Evolutionary conservation across 2,329 filamentous ascomycete species (phyloP).

Genomic region (Endocalyx cinctus): DNA sequence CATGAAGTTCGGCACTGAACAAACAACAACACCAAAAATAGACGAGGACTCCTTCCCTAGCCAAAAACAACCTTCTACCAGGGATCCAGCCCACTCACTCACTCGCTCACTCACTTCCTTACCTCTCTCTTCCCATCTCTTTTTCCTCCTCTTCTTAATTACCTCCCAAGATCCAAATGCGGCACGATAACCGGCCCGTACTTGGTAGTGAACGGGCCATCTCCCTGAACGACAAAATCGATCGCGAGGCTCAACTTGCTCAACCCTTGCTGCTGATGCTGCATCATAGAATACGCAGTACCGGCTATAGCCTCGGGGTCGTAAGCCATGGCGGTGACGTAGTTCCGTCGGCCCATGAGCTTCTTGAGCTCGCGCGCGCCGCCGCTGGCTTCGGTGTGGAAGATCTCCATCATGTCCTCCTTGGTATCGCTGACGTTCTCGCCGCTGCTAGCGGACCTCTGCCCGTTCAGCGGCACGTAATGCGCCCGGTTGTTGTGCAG

Average conservation of each 20-base stretch:
- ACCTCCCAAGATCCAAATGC: constrained; percentile 71
- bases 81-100: too few relatives aligned
- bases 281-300: constrained; percentile 24
- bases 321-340: constrained; percentile 88
- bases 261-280: constrained; percentile 40
- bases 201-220: constrained; percentile 81
- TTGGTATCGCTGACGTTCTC: constrained; percentile 83
- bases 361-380: constrained; percentile 77
- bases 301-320: constrained; percentile 70
- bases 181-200: constrained; percentile 96
- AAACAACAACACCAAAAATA: too few relatives aligned
- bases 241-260: constrained; percentile 80
- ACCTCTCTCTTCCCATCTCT: constrained; percentile 2
- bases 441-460: constrained; percentile 50
- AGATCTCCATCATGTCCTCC: constrained; percentile 99
- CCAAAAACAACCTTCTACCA: too few relatives aligned
- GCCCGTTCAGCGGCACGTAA: constrained; percentile 85
- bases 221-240: constrained; percentile 95
- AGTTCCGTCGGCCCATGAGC: constrained; percentile 90
- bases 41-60: too few relatives aligned
- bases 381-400: constrained; percentile 90
- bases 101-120: background rate
- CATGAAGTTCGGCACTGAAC: too few relatives aligned
- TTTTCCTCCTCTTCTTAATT: constrained; percentile 12
- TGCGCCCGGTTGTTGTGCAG: constrained; percentile 93